These are phyloP conservation scores for Misopates orontium DNA, from an alignment of 257 asterid species.

Conservation along the genomic window DNA sequence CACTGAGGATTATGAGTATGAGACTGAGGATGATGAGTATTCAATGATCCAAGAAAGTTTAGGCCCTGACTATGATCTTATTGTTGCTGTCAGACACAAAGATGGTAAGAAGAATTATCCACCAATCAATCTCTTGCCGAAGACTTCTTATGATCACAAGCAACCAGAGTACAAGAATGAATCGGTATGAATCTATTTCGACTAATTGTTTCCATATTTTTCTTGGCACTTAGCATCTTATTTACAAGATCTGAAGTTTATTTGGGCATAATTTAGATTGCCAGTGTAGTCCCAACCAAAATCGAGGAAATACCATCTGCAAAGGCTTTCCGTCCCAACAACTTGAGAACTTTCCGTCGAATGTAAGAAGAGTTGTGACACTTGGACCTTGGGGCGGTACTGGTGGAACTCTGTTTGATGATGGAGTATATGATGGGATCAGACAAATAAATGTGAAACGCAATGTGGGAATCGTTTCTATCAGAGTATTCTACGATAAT, in stretches of 20 bases:
- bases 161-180: conserved; percentile 37
- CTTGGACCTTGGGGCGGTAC: conserved; percentile 82
- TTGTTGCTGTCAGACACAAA: conserved; percentile 62
- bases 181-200: conserved; percentile 25
- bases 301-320: conserved; percentile 44
- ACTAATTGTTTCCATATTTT: neutral
- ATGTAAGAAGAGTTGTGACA: conserved; percentile 42
- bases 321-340: conserved; percentile 46
- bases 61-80: conserved; percentile 51
- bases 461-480: conserved; percentile 54
- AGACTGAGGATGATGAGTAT: no score
- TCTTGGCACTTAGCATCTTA: neutral
- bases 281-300: conserved; percentile 21
- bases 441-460: conserved; percentile 61
- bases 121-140: conserved; percentile 21
- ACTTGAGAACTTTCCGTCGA: conserved; percentile 47
- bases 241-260: conserved; percentile 10
- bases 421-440: conserved; percentile 74
- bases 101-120: conserved; percentile 30
- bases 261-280: conserved; percentile 32
- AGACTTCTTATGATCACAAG: conserved; percentile 33
- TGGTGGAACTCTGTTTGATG: conserved; percentile 72
- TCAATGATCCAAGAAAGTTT: conserved; percentile 66
- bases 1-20: no score
- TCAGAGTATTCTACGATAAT: conserved; percentile 61